These are phyloP conservation scores for Malassezia dermatis DNA, from an alignment of 1,284 basidiomycete species.

Conservation along the genomic window DNA sequence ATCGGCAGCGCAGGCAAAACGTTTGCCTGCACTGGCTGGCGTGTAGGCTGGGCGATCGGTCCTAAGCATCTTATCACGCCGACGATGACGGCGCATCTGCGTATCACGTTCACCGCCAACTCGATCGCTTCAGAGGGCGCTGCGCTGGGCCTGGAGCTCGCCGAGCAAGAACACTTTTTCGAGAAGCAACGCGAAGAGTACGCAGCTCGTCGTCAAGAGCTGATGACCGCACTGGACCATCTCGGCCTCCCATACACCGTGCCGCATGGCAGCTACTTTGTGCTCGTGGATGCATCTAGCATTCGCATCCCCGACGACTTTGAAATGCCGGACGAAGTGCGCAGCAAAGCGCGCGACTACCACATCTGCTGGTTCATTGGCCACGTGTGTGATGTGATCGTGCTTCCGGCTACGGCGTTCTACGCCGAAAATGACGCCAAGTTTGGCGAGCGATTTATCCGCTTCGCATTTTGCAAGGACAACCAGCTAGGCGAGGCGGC, in stretches of 20 bases:
- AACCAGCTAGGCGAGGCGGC: constrained; percentile 34
- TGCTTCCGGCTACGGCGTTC: constrained; percentile 43
- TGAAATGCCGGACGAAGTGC: constrained; percentile 68
- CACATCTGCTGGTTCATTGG: constrained; percentile 53
- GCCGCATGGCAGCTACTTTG: constrained; percentile 40
- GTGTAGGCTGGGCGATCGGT: constrained; percentile 90
- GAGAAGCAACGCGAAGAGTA: constrained; percentile 69
- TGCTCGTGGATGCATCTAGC: constrained; percentile 63
- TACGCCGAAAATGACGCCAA: constrained; percentile 25
- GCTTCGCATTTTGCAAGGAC: constrained; percentile 45
- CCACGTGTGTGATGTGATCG: constrained; percentile 40
- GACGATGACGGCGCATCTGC: constrained; percentile 75
- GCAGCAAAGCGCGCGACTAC: constrained; percentile 75
- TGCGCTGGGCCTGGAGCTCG: constrained; percentile 57
- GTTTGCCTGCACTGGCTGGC: constrained; percentile 98
- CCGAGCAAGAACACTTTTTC: constrained; percentile 65
- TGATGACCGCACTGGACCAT: constrained; percentile 68
- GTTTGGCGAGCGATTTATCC: constrained; percentile 30
- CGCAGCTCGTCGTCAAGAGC: constrained; percentile 62
- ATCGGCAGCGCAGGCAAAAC: constrained; percentile 68
- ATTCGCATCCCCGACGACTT: constrained; percentile 74
- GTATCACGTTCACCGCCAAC: constrained; percentile 90
- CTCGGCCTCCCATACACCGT: constrained; percentile 66
- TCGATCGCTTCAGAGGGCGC: constrained; percentile 65
- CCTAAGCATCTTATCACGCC: constrained; percentile 72